Base-by-base conservation (phyloP, 2,329 filamentous ascomycete genomes). In the Elsinoe necatrix region DNA sequence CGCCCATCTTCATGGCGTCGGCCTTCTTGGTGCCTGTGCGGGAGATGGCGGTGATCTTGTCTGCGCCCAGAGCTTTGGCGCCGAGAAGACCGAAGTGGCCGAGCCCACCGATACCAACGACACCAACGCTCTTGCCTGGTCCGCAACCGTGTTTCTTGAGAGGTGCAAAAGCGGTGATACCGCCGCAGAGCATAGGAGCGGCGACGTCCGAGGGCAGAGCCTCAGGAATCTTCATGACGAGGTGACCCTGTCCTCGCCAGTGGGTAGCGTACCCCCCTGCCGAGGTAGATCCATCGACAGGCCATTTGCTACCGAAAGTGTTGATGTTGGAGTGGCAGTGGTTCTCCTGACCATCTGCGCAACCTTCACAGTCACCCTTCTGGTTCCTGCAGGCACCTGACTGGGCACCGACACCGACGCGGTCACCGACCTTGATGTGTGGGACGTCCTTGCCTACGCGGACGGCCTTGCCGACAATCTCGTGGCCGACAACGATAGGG, bases 111-210 rank as follows among this genome's bases (percentile, higher is more conserved):
- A 89, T 74, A 7, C 87, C 86, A n/a, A 88, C 74, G 55, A 91
- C 79, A 0, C 82, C 87, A 0, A 91, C 83, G 1, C 71, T 75
- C 68, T 85, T 87, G 7, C 85, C 86, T 0, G 84, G 82, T 0
- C 86, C 86, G 27, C 80, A 77, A 1, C 80, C 81, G 41, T 85
- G 82, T 16, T 83, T 77, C 48, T 78, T 77, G 6, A 92, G 71
- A 0, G 87, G 87, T 7, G 80, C 79, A 66, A 79, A 92, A 0
- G 84, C 79, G 0, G 87, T 92, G 54, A 91, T 77, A 2, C 88
- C 87, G 1, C 82, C 87, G 66, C 87, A 91, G 25, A 91, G 77
- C 73, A 91, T 81, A 1, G 87, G 86, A 1, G 86, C 79, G 2
- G 78, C 80, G 58, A 76, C 71, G 11, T 73, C 74, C 18, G 72